Evolutionary conservation across 1,284 basidiomycete species (phyloP), one percentile per base, ranked within the genome.

Genomic region (Hypsizygus ulmarius): DNA sequence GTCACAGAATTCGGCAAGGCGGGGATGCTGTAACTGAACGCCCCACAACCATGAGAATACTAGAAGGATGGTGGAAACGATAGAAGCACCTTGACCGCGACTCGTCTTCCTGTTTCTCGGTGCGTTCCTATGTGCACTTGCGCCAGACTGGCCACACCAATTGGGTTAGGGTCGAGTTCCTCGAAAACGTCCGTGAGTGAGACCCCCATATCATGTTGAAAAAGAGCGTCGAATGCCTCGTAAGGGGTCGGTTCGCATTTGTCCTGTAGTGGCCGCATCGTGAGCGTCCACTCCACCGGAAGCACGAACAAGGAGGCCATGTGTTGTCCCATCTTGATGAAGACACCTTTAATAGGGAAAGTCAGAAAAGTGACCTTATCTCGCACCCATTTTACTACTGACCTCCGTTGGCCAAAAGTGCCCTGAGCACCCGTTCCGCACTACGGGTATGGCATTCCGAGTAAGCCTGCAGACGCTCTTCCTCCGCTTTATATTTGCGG

Each of bases 251-350:
- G 85, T 49, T 85, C 82, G 62, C 91, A 94, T 62, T 86, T 86
- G 66, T 94, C 93, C 64, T 95, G 91, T 37, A 96, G 57, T n/a
- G 75, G 77, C 38, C 75, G 66, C 79, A 82, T 80, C 30, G 82
- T 79, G 55, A 61, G 67, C 11, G 80, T 87, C 86, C 84, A 85
- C 69, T 97, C 94, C 33, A 77, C 74, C 0, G 97, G 96, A 16
- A 99, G 78, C 9, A 78, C 68, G n/a, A 71, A 55, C 67, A 89
- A 59, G 10, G 85, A 86, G 27, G 84, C 78, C 63, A 99, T 82
- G 66, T 97, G 93, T 64, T 97, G 93, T 1, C 93, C 94, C 52
- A 95, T 68, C 64, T 97, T 97, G 65, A 97, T 94, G 65, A 93
- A 97, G 32, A 96, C 82, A 11, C 93, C 91, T 74, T 33, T 3